phyloP scores from a whole-genome alignment of 2,329 filamentous ascomycete species.

The Stachybotrys elegans region DNA sequence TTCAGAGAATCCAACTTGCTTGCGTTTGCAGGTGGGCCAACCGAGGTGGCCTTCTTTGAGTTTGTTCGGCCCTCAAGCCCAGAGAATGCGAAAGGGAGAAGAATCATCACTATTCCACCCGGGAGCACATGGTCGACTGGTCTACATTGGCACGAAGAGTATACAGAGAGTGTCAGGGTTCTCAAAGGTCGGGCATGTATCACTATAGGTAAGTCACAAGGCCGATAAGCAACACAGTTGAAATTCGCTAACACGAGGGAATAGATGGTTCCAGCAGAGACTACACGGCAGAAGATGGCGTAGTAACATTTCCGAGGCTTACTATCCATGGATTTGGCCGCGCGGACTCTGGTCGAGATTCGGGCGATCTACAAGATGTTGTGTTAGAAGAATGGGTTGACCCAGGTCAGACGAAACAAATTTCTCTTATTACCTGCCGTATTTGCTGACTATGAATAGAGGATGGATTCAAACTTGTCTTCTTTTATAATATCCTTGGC shows the following conservation, averaged over 20 bases:
- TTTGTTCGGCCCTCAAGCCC: neutral
- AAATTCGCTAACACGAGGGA: too few relatives aligned
- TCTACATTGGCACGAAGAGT: constrained; percentile 2
- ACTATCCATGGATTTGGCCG: constrained; percentile 2
- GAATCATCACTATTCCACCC: neutral
- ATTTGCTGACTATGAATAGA: neutral
- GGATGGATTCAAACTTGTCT: constrained; percentile 2
- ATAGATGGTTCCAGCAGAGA: neutral
- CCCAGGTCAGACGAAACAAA: neutral
- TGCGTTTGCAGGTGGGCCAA: neutral
- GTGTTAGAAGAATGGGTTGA: constrained; percentile 3
- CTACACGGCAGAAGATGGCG: neutral
- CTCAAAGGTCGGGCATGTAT: neutral
- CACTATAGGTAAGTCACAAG: neutral
- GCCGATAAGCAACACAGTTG: neutral
- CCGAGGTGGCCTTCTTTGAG: neutral
- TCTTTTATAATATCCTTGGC: constrained; percentile 2
- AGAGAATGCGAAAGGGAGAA: neutral
- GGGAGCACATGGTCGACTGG: neutral
- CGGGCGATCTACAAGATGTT: neutral
- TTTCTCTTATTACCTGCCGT: neutral
- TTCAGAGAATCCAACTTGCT: neutral
- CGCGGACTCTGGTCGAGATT: neutral
- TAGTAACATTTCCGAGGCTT: neutral
- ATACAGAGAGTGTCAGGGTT: neutral